Conservation (phyloP, 139 green algal species). For the Picochlorum sp. region DNA sequence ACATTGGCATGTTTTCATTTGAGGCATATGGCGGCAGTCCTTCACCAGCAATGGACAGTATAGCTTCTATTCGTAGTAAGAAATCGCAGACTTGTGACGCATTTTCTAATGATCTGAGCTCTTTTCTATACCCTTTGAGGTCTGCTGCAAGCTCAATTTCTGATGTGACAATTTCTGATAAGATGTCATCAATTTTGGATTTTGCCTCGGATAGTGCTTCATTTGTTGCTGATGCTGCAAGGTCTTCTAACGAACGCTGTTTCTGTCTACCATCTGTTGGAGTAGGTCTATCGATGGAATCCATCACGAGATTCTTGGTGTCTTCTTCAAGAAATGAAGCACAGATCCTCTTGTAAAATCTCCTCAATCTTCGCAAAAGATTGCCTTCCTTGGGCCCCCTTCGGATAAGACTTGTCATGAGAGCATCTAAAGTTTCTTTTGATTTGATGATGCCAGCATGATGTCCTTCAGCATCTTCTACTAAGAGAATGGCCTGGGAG, state of each 20-base stretch:
- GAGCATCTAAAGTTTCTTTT: conserved; percentile 32
- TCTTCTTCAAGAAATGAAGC: neutral
- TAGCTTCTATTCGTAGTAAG: conserved; percentile 24
- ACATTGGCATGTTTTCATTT: conserved; percentile 13
- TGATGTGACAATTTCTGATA: conserved; percentile 12
- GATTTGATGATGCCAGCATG: conserved; percentile 19
- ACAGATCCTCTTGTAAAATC: conserved; percentile 17
- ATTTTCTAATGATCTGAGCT: neutral
- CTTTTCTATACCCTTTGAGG: conserved; percentile 6
- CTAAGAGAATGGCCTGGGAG: conserved; percentile 21
- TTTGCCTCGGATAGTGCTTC: conserved; percentile 6
- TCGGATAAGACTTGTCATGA: conserved; percentile 33
- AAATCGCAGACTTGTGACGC: conserved; percentile 14
- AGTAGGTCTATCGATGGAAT: neutral
- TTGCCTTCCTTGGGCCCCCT: conserved; percentile 41
- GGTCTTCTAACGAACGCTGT: neutral
- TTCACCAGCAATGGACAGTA: conserved; percentile 15
- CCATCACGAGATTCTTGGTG: neutral
- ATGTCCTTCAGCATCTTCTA: conserved; percentile 27
- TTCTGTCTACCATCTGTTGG: neutral
- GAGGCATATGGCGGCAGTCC: conserved; percentile 26
- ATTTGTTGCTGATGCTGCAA: conserved; percentile 5
- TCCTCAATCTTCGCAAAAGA: conserved; percentile 35
- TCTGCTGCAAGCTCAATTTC: conserved; percentile 10
- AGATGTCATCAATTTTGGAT: conserved; percentile 18